Evolutionary conservation across 306 rosid genomes (phyloP).

Genomic region (Cicer judaicum): DNA sequence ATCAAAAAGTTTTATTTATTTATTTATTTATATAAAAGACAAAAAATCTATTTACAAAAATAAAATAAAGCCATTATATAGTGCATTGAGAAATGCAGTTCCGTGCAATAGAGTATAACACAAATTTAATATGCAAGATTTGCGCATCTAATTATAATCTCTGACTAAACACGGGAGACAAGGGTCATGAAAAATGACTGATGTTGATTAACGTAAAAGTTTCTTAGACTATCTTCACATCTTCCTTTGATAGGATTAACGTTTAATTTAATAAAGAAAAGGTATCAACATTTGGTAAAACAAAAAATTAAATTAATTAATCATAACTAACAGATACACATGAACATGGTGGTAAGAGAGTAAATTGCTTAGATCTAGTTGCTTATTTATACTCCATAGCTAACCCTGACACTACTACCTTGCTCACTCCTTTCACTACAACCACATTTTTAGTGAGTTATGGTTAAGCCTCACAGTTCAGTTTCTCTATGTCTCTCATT

Average conservation of each 20-base stretch:
- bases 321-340: neutral
- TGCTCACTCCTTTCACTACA: neutral
- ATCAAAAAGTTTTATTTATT: too few relatives aligned
- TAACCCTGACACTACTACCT: slow-evolving; percentile 6
- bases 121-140: too few relatives aligned
- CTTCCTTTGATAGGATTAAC: too few relatives aligned
- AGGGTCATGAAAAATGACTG: neutral
- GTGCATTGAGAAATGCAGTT: too few relatives aligned
- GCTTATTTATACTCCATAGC: slow-evolving; percentile 42
- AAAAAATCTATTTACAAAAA: too few relatives aligned
- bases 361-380: slow-evolving; percentile 25
- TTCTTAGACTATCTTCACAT: neutral
- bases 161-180: neutral
- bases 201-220: neutral
- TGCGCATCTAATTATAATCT: too few relatives aligned
- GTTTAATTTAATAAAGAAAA: too few relatives aligned
- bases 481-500: slow-evolving; percentile 38
- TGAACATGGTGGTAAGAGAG: slow-evolving; percentile 1
- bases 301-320: too few relatives aligned
- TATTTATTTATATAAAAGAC: too few relatives aligned
- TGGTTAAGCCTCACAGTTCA: slow-evolving; percentile 31
- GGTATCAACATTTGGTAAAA: too few relatives aligned
- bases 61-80: too few relatives aligned
- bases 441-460: slow-evolving; percentile 26
- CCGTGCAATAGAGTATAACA: too few relatives aligned